Base-by-base conservation (phyloP, 345 rosid species). In the Eucalyptus pauciflora region DNA sequence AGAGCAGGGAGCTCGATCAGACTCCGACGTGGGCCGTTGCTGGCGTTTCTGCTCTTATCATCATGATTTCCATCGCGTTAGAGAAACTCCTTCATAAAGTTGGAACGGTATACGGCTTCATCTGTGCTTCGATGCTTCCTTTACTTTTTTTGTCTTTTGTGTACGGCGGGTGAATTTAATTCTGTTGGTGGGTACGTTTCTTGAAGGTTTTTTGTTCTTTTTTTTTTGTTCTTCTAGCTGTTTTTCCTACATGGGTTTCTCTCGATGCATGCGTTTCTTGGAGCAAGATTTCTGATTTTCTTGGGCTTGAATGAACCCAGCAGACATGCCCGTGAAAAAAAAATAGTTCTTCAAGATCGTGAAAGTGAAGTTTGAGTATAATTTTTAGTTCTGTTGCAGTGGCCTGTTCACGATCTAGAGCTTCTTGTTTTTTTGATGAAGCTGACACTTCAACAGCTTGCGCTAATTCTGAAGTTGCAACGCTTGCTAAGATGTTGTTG, bases 11-110 rank as follows among this genome's bases (percentile, higher is more conserved):
- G 92, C 98, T 97, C 87, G 93, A 93, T 89, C 96, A 95, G 89
- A 97, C 99, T 24, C 95, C 99, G 5, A 97, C 99, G 64, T 97
- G 99, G 99, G 99, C 99, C 13, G 99, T 97, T 79, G 95, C 99
- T 52, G 89, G 91, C 52, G 96, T 97, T 46, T 96, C 96, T 87
- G 91, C 98, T 86, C 94, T 97, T 90, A 94, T 97, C 91, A 95
- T 97, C 62, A 80, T 95, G 90, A 91, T 97, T 50, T 97, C 99
- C 88, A 92, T 96, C 88, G 56, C 90, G 90, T 90, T 97, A 86
- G 98, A 96, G 86, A 96, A 93, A 88, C 4, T 92, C 81, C 94
- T 97, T 91, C 97, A 96, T 92, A 97, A 92, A 93, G 93, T 94
- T 50, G 98, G 99, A 92, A 91, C 91, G 91, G 96, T 95, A 51